Conservation (phyloP, 2,329 filamentous ascomycete species). For the Colletotrichum sp. region DNA sequence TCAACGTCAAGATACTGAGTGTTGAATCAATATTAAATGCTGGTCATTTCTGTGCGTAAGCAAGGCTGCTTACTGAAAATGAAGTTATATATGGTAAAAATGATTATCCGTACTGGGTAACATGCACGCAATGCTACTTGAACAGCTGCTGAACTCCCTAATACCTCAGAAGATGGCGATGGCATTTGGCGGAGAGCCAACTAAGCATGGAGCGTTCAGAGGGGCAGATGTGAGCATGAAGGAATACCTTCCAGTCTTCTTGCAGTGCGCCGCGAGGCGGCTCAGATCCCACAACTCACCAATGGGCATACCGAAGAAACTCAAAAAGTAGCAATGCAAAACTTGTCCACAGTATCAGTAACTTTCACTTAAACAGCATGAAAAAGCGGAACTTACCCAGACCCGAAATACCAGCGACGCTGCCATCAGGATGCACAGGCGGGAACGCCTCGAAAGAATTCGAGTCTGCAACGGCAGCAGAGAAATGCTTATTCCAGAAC, state of each 20-base stretch:
- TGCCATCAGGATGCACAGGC: slow-evolving; percentile 48
- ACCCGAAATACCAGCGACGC: slow-evolving; percentile 31
- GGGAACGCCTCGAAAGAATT: slow-evolving; percentile 70
- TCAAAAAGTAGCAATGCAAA: slow-evolving; percentile 54
- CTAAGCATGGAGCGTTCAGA: slow-evolving; percentile 59
- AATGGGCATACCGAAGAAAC: slow-evolving; percentile 58
- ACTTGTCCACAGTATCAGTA: slow-evolving; percentile 27
- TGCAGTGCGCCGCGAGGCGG: slow-evolving; percentile 56
- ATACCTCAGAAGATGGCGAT: slow-evolving; percentile 46
- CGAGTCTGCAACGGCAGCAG: slow-evolving; percentile 68
- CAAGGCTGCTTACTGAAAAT: background rate
- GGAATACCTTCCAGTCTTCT: slow-evolving; percentile 56
- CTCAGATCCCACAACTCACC: slow-evolving; percentile 64
- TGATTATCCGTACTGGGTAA: background rate
- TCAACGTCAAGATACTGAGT: background rate
- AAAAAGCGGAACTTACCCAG: slow-evolving; percentile 40
- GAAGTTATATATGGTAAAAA: background rate
- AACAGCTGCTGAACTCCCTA: background rate
- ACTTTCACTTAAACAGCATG: fast-evolving
- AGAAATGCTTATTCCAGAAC: slow-evolving; percentile 73
- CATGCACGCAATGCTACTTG: fast-evolving
- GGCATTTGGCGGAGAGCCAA: slow-evolving; percentile 54
- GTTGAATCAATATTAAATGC: background rate
- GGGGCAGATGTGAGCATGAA: slow-evolving; percentile 68
- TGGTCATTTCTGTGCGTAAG: background rate